phyloP scores from a whole-genome alignment of 2,329 filamentous ascomycete species.

The Epichloe baconii region DNA sequence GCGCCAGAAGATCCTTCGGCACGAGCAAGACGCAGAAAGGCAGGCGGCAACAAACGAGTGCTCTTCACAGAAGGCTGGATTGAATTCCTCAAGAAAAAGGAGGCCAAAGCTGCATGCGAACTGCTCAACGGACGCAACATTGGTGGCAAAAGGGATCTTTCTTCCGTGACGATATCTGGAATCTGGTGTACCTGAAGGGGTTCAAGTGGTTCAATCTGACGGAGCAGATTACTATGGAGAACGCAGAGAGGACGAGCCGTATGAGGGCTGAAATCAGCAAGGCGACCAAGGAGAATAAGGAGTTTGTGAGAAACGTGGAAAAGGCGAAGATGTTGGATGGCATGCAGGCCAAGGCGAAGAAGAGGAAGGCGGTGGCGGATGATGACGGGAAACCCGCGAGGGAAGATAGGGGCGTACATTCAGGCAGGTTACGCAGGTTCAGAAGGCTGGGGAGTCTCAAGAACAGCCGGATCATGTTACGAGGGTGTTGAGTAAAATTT shows the following conservation, averaged over 20 bases:
- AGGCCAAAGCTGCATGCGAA: slow-evolving; percentile 65
- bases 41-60: slow-evolving; percentile 72
- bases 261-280: slow-evolving; percentile 67
- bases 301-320: slow-evolving; percentile 69
- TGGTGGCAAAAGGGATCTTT: slow-evolving; percentile 68
- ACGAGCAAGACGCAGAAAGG: slow-evolving; percentile 52
- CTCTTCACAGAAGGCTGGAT: slow-evolving; percentile 80
- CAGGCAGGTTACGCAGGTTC: slow-evolving; percentile 49
- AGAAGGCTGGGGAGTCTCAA: slow-evolving; percentile 30
- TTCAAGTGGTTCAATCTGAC: slow-evolving; percentile 72
- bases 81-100: slow-evolving; percentile 62
- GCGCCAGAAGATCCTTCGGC: slow-evolving; percentile 59
- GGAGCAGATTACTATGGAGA: slow-evolving; percentile 69
- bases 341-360: slow-evolving; percentile 48
- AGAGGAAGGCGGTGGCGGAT: slow-evolving; percentile 20
- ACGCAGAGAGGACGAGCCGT: slow-evolving; percentile 62
- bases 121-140: slow-evolving; percentile 66
- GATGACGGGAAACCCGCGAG: slow-evolving; percentile 10
- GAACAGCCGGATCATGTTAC: slow-evolving; percentile 43
- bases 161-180: slow-evolving; percentile 82
- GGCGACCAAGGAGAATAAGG: slow-evolving; percentile 67
- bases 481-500: slow-evolving; percentile 52
- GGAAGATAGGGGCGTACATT: slow-evolving; percentile 35
- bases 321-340: slow-evolving; percentile 65
- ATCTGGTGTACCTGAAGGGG: slow-evolving; percentile 64